Evolutionary conservation across 2,329 filamentous ascomycete species (phyloP), one percentile per base, ranked within the genome.

Genomic region (Alternaria solani): DNA sequence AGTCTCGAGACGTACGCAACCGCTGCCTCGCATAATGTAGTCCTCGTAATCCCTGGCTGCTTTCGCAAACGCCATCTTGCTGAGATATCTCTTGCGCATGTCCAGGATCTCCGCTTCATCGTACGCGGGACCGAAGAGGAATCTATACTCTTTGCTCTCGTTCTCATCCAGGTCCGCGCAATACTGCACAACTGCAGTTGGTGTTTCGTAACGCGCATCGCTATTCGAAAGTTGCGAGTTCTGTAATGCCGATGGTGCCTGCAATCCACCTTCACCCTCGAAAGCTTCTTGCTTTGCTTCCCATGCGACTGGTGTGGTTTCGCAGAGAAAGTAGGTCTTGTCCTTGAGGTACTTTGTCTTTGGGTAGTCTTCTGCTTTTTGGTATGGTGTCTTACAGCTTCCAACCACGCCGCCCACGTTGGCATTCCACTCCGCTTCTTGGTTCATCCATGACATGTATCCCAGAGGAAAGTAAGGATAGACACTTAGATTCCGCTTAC

Each of bases 361-460:
- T 63, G 82, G 85, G 68, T 86, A 87, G 57, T 87, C 85, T 61
- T 81, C 79, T 0, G 84, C 81, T 67, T 86, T 86, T 59, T 87
- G 85, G 66, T 87, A 87, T 0, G 85, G 85, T 1, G 85, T 86
- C 61, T 86, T 81, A 67, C 82, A 82, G 72, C 78, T 85, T 25
- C 79, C 84, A 11, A 87, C 79, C 12, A 87, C 78, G 25, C 82
- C 85, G 23, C 78, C 77, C 20, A 86, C 77, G 9, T 85, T 81
- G 6, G 75, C 56, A 23, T 81, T 79, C 78, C 83, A 87, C 63
- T 85, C 82, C 36, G 82, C 85, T 32, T 83, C 84, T 70, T 86
- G 85, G 70, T 86, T 87, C 85, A 87, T 87, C 85, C 85, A 87
- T 14, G 85, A 87, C 84, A 86, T 86, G 75, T 85, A 86, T n/a